Percentiles rank a stretch among this genome's conserved stretches.
Evolutionary conservation across 768 basidiomycete genomes (phyloP).

Genomic region (Termitomyces titanicus): DNA sequence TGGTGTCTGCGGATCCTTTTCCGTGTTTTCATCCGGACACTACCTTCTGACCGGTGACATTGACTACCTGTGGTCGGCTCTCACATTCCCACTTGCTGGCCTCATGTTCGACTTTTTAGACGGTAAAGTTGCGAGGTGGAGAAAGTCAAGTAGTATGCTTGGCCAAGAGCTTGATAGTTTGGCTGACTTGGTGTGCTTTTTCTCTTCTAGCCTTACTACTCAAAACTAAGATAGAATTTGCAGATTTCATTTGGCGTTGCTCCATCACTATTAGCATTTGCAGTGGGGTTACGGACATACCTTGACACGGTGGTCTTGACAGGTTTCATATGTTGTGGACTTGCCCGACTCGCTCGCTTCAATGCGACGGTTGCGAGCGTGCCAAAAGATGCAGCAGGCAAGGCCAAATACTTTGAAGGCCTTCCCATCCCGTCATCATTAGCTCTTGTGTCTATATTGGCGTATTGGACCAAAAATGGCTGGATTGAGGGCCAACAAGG

Average conservation of each 20-base stretch:
- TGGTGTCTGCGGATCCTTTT: constrained; percentile 95
- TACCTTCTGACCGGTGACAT: constrained; percentile 81
- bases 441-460: constrained; percentile 70
- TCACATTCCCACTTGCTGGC: constrained; percentile 84
- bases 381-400: constrained; percentile 84
- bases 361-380: constrained; percentile 96
- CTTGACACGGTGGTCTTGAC: constrained; percentile 87
- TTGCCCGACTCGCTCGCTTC: constrained; percentile 95
- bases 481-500: constrained; percentile 81
- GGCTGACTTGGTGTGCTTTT: constrained; percentile 78
- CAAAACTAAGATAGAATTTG: constrained; percentile 4
- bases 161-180: constrained; percentile 98
- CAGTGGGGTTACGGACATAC: constrained; percentile 85
- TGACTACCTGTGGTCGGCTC: constrained; percentile 82
- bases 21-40: constrained; percentile 88
- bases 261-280: constrained; percentile 89
- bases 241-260: constrained; percentile 98
- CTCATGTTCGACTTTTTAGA: constrained; percentile 98
- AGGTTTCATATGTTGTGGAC: constrained; percentile 91
- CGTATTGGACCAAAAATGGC: constrained; percentile 79
- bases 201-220: background rate
- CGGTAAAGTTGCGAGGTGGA: constrained; percentile 97
- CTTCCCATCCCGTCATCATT: constrained; percentile 94
- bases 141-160: constrained; percentile 90
- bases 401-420: constrained; percentile 95